Conservation (phyloP, 306 rosid genomes). For the Lagenaria siceraria region DNA sequence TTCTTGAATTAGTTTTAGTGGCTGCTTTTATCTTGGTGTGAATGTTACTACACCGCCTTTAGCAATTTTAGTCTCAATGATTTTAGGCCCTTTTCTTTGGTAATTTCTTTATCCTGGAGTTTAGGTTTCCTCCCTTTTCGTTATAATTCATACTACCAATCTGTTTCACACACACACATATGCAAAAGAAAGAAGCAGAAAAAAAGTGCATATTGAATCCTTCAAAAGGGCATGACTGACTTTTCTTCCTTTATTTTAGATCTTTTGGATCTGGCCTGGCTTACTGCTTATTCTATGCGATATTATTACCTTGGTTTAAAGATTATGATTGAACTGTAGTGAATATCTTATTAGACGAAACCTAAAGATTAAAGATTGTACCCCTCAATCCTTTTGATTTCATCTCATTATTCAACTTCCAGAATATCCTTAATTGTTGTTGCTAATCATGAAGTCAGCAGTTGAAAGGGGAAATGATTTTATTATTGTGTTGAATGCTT, state of each 20-base stretch:
- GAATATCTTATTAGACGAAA: not conserved
- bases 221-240: not conserved
- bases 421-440: not conserved
- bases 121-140: not conserved
- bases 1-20: not conserved
- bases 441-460: not conserved
- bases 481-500: slow-evolving; percentile 1
- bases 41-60: not conserved
- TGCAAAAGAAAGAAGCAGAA: too few species aligned
- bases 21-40: not conserved
- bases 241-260: not conserved
- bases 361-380: not conserved
- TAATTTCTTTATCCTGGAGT: not conserved
- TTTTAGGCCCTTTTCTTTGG: not conserved
- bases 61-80: not conserved
- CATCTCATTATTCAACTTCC: not conserved
- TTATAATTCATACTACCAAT: not conserved
- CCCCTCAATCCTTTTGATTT: not conserved
- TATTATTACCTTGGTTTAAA: not conserved
- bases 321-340: not conserved
- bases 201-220: not conserved
- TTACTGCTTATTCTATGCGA: not conserved
- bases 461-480: not conserved
- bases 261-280: not conserved
- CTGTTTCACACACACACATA: not conserved